phyloP scores from a whole-genome alignment of 2,329 filamentous ascomycete species.

The Metarhizium brunneum region DNA sequence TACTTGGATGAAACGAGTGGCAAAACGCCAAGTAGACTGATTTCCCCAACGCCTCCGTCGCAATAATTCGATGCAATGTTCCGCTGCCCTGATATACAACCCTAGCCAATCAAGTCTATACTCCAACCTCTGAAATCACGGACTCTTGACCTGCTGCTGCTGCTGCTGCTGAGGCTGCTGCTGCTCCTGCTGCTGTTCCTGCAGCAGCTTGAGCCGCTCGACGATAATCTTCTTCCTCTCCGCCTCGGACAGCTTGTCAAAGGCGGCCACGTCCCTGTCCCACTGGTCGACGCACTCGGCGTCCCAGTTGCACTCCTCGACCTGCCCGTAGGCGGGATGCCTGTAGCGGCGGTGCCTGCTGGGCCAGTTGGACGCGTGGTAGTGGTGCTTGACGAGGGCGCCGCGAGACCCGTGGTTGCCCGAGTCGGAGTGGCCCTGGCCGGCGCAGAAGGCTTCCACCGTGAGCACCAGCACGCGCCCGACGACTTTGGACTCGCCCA shows the following conservation, averaged over 20 bases:
- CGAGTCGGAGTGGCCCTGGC: slow-evolving; percentile 64
- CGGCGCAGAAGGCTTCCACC: slow-evolving; percentile 63
- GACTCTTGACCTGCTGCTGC: neutral
- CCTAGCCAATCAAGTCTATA: neutral
- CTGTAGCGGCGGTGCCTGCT: slow-evolving; percentile 55
- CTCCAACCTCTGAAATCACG: neutral
- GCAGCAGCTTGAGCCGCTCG: slow-evolving; percentile 13
- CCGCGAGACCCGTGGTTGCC: slow-evolving; percentile 58
- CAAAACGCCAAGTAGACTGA: no score
- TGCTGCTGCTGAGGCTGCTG: neutral
- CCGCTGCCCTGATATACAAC: neutral
- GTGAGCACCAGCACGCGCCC: slow-evolving; percentile 57
- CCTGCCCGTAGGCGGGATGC: slow-evolving; percentile 60
- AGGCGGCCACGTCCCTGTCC: slow-evolving; percentile 55
- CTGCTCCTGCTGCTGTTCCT: neutral
- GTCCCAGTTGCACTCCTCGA: slow-evolving; percentile 64
- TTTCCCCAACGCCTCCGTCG: neutral
- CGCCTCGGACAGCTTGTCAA: slow-evolving; percentile 46
- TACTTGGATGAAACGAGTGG: no score
- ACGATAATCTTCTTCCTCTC: slow-evolving; percentile 45
- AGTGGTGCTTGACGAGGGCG: slow-evolving; percentile 65
- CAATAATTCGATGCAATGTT: neutral
- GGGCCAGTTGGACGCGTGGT: slow-evolving; percentile 66
- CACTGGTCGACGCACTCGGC: slow-evolving; percentile 53
- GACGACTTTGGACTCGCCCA: slow-evolving; percentile 57